Evolutionary conservation across 2,329 filamentous ascomycete species (phyloP), one percentile per base, ranked within the genome.

Genomic region (Phaeosphaeria sp.): DNA sequence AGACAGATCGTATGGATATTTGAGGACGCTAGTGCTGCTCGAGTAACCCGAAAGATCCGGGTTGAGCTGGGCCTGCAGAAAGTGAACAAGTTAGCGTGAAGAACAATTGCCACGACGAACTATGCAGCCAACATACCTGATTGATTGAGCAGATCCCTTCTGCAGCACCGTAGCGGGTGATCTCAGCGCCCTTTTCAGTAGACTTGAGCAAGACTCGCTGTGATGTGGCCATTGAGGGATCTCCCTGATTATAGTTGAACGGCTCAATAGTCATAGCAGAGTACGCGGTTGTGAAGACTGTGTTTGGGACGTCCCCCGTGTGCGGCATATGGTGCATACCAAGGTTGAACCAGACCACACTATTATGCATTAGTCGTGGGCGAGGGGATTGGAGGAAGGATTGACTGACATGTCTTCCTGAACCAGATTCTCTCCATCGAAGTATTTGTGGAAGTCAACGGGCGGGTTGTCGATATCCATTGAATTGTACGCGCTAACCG

Each of bases 361-460:
- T 23, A 53, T 74, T 72, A 50, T 75, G 69, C 25, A 74, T 72
- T 23, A 77, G 75, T 15, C 13, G 30, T 11, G 11, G 30, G 3
- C 7, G 3, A 3, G 30, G 9, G 13, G 13, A 13, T 11, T 6
- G 30, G 11, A 11, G 13, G 13, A 13, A 15, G 11, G 30, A 3
- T 15, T 36, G 30, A 36, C 30, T 11, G 3, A 36, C 30, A 36
- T 36, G 13, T 36, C 30, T 36, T 36, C 30, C 30, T 36, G 30
- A 36, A 36, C 30, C 2, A 79, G 58, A 60, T 66, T 64, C 64
- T 84, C 80, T 30, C 71, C 75, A 59, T 84, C 71, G 48, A 82
- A 81, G 70, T 84, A 84, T 23, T 78, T 76, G 53, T 68, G 67
- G 60, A 85, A 85, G 65, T 85, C 74, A 43, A 85, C 66, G 7